These are phyloP conservation scores for Silybum marianum DNA, from an alignment of 129 eudicot species.

Conservation along the genomic window DNA sequence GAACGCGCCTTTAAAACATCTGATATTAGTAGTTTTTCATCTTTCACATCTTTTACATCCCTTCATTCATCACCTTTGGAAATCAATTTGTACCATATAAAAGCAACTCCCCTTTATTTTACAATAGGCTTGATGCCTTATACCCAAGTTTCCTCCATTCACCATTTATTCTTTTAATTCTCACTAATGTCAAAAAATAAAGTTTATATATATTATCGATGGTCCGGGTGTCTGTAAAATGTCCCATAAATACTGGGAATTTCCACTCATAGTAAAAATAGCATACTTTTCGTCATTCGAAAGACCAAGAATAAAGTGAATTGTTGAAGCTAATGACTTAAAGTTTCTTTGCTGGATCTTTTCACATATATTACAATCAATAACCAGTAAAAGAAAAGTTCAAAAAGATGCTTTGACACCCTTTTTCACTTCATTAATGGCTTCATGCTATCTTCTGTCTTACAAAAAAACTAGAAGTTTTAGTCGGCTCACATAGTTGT, in stretches of 20 bases:
- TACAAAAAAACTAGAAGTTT: too few species aligned
- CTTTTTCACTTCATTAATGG: too few species aligned
- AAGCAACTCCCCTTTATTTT: background rate
- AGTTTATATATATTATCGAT: background rate
- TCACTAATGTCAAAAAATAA: background rate
- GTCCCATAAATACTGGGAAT: background rate
- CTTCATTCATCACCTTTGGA: background rate
- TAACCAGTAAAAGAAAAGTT: background rate
- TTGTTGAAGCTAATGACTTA: constrained; percentile 2
- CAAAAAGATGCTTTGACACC: too few species aligned
- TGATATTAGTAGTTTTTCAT: background rate
- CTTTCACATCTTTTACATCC: too few species aligned
- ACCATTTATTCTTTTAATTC: background rate
- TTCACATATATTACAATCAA: background rate
- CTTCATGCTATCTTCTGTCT: too few species aligned
- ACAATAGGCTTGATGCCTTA: background rate
- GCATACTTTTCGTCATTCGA: background rate
- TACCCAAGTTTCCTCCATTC: background rate
- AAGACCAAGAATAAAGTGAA: constrained; percentile 2
- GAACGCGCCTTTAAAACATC: background rate
- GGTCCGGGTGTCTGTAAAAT: background rate
- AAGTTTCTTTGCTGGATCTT: background rate
- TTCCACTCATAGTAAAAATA: background rate
- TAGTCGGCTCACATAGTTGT: too few species aligned
- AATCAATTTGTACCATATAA: background rate